These are phyloP conservation scores for Apiotrichum laibachii DNA, from an alignment of 1,284 basidiomycete species.

Conservation along the genomic window DNA sequence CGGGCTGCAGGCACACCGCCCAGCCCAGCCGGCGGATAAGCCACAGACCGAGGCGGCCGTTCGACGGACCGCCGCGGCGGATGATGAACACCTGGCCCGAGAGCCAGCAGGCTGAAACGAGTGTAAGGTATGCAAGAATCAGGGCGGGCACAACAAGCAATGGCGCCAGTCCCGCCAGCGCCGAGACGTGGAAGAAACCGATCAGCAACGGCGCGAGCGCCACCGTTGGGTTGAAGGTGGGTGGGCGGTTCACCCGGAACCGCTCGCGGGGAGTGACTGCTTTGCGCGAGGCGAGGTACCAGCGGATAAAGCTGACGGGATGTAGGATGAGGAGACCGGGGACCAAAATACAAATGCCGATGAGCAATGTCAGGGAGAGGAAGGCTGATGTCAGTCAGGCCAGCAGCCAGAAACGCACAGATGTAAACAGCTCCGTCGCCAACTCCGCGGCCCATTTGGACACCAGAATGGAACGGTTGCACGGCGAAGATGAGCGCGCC, in stretches of 20 bases:
- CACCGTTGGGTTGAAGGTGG: conserved; percentile 65
- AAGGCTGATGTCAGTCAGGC: conserved; percentile 27
- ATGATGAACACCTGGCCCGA: conserved; percentile 70
- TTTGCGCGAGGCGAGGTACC: conserved; percentile 57
- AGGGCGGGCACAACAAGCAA: conserved; percentile 68
- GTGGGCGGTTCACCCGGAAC: conserved; percentile 71
- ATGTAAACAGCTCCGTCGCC: conserved; percentile 71
- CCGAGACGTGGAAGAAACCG: conserved; percentile 64
- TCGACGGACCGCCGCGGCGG: conserved; percentile 63
- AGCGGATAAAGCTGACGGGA: conserved; percentile 61
- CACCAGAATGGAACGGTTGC: conserved; percentile 57
- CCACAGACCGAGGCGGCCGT: conserved; percentile 70
- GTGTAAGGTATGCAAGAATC: conserved; percentile 63
- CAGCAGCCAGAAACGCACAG: conserved; percentile 53
- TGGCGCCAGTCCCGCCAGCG: conserved; percentile 71
- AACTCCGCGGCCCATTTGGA: conserved; percentile 55
- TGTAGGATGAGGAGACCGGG: conserved; percentile 70
- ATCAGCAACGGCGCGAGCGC: conserved; percentile 65
- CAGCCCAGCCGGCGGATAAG: conserved; percentile 61
- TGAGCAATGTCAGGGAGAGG: conserved; percentile 59
- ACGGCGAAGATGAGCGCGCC: conserved; percentile 67
- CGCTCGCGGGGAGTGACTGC: conserved; percentile 70
- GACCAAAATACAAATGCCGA: conserved; percentile 66
- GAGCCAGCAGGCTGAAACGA: conserved; percentile 71
- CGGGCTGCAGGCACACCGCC: conserved; percentile 61